Percentiles rank a stretch among this genome's conserved stretches.
These are phyloP conservation scores for Entonaema liquescens DNA, from an alignment of 495 filamentous ascomycete genomes.

Conservation along the genomic window DNA sequence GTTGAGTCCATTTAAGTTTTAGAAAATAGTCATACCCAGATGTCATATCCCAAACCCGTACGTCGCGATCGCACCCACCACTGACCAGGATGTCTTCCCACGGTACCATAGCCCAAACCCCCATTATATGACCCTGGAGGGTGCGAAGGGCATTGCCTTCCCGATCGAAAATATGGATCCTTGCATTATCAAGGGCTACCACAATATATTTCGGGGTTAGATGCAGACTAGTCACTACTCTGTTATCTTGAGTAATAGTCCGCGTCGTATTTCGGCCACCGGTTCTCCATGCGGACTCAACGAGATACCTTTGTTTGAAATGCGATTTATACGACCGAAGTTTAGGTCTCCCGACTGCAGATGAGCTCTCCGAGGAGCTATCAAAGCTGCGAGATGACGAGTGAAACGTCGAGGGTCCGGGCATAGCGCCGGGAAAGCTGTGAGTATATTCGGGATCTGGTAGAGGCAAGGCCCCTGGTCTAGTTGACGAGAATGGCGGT, in stretches of 20 bases:
- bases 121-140: slow-evolving; percentile 95
- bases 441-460: slow-evolving; percentile 44
- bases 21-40: slow-evolving; percentile 74
- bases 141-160: slow-evolving; percentile 88
- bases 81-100: slow-evolving; percentile 96
- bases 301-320: slow-evolving; percentile 96
- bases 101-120: slow-evolving; percentile 99
- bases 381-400: slow-evolving; percentile 53
- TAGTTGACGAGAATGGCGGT: slow-evolving; percentile 30
- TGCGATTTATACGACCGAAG: slow-evolving; percentile 85
- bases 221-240: slow-evolving; percentile 95
- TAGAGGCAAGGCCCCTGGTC: slow-evolving; percentile 43
- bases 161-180: slow-evolving; percentile 96
- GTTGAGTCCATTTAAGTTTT: background rate
- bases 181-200: slow-evolving; percentile 96
- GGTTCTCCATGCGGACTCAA: slow-evolving; percentile 95
- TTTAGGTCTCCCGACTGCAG: slow-evolving; percentile 49
- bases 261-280: slow-evolving; percentile 79
- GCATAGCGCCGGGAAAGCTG: slow-evolving; percentile 50
- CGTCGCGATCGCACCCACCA: slow-evolving; percentile 95
- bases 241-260: slow-evolving; percentile 93
- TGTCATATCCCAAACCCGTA: slow-evolving; percentile 95
- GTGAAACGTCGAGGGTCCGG: slow-evolving; percentile 42
- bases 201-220: slow-evolving; percentile 96
- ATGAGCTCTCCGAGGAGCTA: slow-evolving; percentile 37